These are phyloP conservation scores for Leccinum broughii DNA, from an alignment of 768 basidiomycete species.

Conservation along the genomic window DNA sequence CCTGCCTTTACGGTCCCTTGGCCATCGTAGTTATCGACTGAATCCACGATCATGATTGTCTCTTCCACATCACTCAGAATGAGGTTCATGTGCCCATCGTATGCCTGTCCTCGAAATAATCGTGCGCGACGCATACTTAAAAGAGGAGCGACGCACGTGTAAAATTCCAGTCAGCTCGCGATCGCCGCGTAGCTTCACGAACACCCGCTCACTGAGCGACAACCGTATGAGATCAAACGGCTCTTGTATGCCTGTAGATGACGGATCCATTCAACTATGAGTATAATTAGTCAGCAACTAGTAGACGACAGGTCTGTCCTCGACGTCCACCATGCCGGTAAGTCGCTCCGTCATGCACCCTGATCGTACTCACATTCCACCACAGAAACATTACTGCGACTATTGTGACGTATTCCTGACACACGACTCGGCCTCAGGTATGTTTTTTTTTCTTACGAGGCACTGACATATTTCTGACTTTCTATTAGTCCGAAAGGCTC, in stretches of 20 bases:
- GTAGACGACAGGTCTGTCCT: slow-evolving; percentile 14
- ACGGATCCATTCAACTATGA: slow-evolving; percentile 57
- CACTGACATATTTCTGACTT: slow-evolving; percentile 5
- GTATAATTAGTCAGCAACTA: slow-evolving; percentile 30
- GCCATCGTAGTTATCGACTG: slow-evolving; percentile 59
- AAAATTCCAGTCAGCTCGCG: slow-evolving; percentile 88
- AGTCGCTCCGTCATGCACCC: slow-evolving; percentile 27
- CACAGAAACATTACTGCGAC: slow-evolving; percentile 90
- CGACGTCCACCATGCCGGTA: slow-evolving; percentile 62
- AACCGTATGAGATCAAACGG: slow-evolving; percentile 97
- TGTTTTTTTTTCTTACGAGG: slow-evolving; percentile 17
- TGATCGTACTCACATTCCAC: not conserved
- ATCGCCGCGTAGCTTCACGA: slow-evolving; percentile 96
- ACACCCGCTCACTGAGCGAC: slow-evolving; percentile 95
- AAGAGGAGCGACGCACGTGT: slow-evolving; percentile 64
- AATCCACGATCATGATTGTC: slow-evolving; percentile 94
- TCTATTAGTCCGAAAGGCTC: slow-evolving; percentile 86
- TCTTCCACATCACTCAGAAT: slow-evolving; percentile 98
- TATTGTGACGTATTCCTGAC: slow-evolving; percentile 94
- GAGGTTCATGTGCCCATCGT: slow-evolving; percentile 99
- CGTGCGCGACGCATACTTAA: slow-evolving; percentile 3
- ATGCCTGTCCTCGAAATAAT: slow-evolving; percentile 61
- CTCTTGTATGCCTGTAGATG: slow-evolving; percentile 81
- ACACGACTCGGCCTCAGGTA: slow-evolving; percentile 92
- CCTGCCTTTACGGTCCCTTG: slow-evolving; percentile 67